Evolutionary conservation across 2,329 filamentous ascomycete species (phyloP).

Genomic region (Anisogramma anomala): DNA sequence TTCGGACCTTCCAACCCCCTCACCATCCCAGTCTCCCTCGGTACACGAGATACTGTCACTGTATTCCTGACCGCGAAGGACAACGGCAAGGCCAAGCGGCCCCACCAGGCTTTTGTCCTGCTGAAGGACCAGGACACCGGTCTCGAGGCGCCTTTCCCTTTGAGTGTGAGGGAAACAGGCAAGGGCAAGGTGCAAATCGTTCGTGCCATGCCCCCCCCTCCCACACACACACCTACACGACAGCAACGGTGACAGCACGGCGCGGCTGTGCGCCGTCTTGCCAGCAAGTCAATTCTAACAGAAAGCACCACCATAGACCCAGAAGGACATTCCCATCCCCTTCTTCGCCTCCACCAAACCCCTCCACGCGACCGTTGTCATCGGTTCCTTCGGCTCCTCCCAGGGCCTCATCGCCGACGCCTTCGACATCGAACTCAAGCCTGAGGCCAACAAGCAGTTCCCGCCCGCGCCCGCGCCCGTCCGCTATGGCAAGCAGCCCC

Average conservation of each 20-base stretch:
- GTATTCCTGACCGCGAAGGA: conserved; percentile 72
- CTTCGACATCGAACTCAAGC: conserved; percentile 60
- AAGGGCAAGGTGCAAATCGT: conserved; percentile 81
- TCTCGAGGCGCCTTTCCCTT: conserved; percentile 76
- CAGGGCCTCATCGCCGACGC: conserved; percentile 54
- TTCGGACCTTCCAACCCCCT: conserved; percentile 49
- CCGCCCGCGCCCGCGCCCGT: conserved; percentile 54
- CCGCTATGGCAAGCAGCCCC: conserved; percentile 70
- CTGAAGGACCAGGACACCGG: conserved; percentile 63
- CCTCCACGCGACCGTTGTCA: conserved; percentile 67
- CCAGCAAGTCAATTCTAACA: conserved; percentile 4
- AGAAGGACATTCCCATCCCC: conserved; percentile 79
- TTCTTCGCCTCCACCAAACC: conserved; percentile 57
- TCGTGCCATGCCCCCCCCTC: no score
- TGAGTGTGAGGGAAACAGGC: conserved; percentile 75
- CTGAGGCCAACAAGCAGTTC: conserved; percentile 49
- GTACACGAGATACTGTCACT: conserved; percentile 63
- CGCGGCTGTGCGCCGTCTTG: conserved; percentile 18
- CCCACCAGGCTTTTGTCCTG: conserved; percentile 88
- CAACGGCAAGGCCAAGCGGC: conserved; percentile 64
- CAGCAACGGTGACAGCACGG: neutral
- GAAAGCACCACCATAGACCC: conserved; percentile 44
- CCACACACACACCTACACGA: neutral
- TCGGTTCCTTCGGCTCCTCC: conserved; percentile 75
- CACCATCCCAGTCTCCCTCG: conserved; percentile 52